A percentile compares a stretch with the other conserved stretches of the same genome.
phyloP scores from a whole-genome alignment of 2,329 filamentous ascomycete genomes.

The Elsinoe arachidis region DNA sequence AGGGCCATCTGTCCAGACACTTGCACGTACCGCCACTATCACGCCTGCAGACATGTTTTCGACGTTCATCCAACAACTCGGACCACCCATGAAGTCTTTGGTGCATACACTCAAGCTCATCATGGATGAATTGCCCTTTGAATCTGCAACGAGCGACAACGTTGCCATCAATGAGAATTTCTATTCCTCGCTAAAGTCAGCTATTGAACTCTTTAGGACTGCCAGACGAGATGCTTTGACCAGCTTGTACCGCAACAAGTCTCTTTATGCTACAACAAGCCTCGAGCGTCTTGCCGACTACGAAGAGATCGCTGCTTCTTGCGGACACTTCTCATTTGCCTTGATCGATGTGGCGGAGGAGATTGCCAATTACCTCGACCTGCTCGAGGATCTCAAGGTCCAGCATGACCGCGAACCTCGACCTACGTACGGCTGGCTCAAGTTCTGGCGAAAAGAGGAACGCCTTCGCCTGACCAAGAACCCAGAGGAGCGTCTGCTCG shows the following conservation, averaged over 20 bases:
- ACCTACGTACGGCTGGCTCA: conserved; percentile 76
- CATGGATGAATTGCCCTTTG: conserved; percentile 78
- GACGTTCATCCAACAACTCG: conserved; percentile 77
- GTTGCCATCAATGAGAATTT: conserved; percentile 74
- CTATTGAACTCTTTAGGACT: conserved; percentile 67
- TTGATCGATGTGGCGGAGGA: conserved; percentile 86
- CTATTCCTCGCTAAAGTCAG: conserved; percentile 68
- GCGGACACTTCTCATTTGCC: conserved; percentile 91
- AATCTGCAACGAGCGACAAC: conserved; percentile 52
- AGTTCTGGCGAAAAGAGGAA: conserved; percentile 57
- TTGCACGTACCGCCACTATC: conserved; percentile 9
- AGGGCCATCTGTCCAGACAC: background rate
- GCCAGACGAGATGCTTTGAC: conserved; percentile 68
- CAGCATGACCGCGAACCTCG: conserved; percentile 55
- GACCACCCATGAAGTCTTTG: conserved; percentile 93
- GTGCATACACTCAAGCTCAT: conserved; percentile 84
- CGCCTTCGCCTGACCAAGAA: conserved; percentile 7
- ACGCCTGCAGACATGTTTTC: conserved; percentile 76
- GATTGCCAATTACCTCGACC: conserved; percentile 70
- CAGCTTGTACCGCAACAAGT: conserved; percentile 71
- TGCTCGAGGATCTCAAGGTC: conserved; percentile 73
- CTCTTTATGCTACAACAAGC: conserved; percentile 58
- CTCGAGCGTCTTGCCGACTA: conserved; percentile 81
- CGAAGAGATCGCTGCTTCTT: conserved; percentile 95
- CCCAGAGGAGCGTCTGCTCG: background rate